Evolutionary conservation across 164 flowering plant species (phyloP).

Genomic region (Magnolia kwangsiensis): DNA sequence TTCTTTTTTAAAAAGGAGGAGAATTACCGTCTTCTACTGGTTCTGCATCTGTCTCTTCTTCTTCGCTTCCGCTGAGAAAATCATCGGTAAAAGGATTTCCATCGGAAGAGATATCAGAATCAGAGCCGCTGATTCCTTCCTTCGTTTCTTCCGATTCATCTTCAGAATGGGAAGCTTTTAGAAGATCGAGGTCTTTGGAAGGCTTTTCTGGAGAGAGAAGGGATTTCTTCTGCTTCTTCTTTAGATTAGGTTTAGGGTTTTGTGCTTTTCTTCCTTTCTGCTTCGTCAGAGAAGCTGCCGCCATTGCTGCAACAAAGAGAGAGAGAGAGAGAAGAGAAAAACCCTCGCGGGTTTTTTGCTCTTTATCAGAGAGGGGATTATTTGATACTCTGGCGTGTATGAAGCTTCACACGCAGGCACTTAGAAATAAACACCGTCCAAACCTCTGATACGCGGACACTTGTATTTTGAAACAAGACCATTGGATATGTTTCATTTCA

Average conservation of each 20-base stretch:
- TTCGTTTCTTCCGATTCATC: conserved; percentile 12
- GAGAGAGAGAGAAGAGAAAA: neutral
- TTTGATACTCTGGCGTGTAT: no score
- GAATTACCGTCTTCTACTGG: conserved; percentile 30
- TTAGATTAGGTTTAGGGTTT: neutral
- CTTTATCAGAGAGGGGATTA: no score
- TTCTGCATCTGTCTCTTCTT: neutral
- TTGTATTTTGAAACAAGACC: no score
- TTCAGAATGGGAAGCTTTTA: neutral
- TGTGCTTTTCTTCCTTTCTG: neutral
- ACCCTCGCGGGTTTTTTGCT: neutral
- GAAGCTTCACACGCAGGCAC: no score
- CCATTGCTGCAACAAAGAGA: neutral
- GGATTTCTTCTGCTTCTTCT: neutral
- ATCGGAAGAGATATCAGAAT: conserved; percentile 56
- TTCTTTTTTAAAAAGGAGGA: neutral
- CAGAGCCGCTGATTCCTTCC: conserved; percentile 35
- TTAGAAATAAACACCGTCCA: no score
- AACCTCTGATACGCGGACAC: no score
- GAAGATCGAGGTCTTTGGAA: neutral
- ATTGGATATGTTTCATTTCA: no score
- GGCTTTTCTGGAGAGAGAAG: neutral
- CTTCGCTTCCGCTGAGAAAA: conserved; percentile 47
- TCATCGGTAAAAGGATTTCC: conserved; percentile 55
- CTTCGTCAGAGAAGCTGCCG: neutral